A percentile compares a stretch with the other conserved stretches of the same genome.
phyloP scores from a whole-genome alignment of 2,329 filamentous ascomycete genomes.

The Fusarium beomiforme region DNA sequence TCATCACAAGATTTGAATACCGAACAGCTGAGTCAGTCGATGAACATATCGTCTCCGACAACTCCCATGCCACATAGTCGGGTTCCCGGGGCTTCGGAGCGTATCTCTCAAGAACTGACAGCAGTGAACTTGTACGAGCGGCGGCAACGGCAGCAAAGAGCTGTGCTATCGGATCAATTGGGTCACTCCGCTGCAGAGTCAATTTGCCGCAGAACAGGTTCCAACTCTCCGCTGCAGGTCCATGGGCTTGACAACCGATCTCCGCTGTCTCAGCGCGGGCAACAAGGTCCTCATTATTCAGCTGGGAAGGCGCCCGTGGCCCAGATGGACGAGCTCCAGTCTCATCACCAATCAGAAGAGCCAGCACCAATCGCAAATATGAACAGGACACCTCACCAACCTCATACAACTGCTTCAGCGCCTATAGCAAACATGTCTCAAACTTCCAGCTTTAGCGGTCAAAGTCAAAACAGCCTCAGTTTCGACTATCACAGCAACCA shows the following conservation, averaged over 20 bases:
- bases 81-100: not conserved
- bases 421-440: conserved; percentile 14
- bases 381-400: not conserved
- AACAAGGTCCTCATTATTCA: conserved; percentile 21
- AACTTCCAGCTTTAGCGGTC: conserved; percentile 33
- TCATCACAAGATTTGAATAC: conserved; percentile 15
- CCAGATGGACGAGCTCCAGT: conserved; percentile 10
- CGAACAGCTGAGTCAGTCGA: not conserved
- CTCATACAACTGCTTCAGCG: conserved; percentile 13
- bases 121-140: conserved; percentile 22
- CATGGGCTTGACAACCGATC: not conserved
- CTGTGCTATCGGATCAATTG: conserved; percentile 29
- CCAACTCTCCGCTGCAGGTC: conserved; percentile 24
- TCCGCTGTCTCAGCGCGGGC: conserved; percentile 14
- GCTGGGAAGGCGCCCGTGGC: conserved; percentile 1
- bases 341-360: not conserved
- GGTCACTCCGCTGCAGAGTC: conserved; percentile 5
- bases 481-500: conserved; percentile 36
- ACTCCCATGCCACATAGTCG: not conserved
- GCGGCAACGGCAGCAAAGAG: conserved; percentile 32
- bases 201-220: conserved; percentile 18
- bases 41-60: not conserved
- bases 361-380: not conserved
- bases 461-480: conserved; percentile 39
- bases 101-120: conserved; percentile 2